Percentiles rank a stretch among this genome's conserved stretches.
Conservation (phyloP, 192 early-diverging fungal species). For the Gaertneriomyces sp. region DNA sequence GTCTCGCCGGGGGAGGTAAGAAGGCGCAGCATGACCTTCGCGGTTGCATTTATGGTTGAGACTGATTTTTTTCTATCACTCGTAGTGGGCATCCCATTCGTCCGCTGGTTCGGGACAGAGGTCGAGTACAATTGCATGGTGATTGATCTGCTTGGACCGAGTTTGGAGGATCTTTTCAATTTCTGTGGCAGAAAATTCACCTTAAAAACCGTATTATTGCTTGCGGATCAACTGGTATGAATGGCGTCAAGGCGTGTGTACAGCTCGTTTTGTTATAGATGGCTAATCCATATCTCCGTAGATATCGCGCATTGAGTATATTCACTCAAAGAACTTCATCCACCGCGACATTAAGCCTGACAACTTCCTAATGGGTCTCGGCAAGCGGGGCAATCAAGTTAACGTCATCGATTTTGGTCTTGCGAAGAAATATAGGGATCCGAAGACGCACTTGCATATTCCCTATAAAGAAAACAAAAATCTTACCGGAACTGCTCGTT, state of each 20-base stretch:
- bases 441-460: constrained; percentile 61
- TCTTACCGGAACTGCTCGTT: constrained; percentile 62
- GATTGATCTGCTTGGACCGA: constrained; percentile 57
- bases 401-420: constrained; percentile 67
- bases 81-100: constrained; percentile 63
- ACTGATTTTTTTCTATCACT: constrained; percentile 2
- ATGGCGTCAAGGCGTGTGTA: neutral
- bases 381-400: constrained; percentile 61
- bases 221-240: constrained; percentile 60
- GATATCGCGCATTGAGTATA: constrained; percentile 63
- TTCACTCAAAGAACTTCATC: constrained; percentile 67
- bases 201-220: constrained; percentile 58
- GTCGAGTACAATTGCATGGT: constrained; percentile 66
- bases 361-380: constrained; percentile 63
- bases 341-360: constrained; percentile 65
- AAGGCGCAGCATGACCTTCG: neutral
- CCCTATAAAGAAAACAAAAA: constrained; percentile 67
- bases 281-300: constrained; percentile 18
- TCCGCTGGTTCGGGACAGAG: constrained; percentile 57
- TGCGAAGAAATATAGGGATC: constrained; percentile 64
- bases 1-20: constrained; percentile 79
- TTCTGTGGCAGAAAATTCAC: constrained; percentile 63
- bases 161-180: constrained; percentile 62
- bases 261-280: neutral
- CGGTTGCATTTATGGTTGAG: neutral